Conservation (phyloP, 1,284 basidiomycete species). For the Irpex sp. region DNA sequence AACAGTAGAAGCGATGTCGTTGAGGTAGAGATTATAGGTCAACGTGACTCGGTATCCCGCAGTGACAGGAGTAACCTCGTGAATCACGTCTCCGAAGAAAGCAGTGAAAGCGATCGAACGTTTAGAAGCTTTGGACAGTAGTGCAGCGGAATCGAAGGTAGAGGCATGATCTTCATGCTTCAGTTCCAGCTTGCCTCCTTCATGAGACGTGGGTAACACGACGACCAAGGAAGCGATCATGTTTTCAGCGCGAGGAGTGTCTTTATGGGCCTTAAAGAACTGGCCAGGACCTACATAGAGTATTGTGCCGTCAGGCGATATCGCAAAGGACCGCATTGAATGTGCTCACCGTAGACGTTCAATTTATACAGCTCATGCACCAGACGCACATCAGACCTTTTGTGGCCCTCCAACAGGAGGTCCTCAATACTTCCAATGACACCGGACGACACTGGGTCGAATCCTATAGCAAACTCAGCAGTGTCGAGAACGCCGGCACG, state of each 20-base stretch:
- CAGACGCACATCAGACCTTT: constrained; percentile 7
- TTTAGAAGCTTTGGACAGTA: background rate
- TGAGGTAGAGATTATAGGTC: constrained; percentile 35
- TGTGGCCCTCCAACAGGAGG: constrained; percentile 18
- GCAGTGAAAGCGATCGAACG: constrained; percentile 27
- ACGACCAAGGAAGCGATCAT: constrained; percentile 42
- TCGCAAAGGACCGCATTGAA: background rate
- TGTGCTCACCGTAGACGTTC: constrained; percentile 25
- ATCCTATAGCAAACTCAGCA: constrained; percentile 19
- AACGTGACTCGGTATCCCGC: constrained; percentile 38
- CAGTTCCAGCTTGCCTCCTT: constrained; percentile 33
- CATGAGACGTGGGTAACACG: constrained; percentile 32
- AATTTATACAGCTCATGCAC: constrained; percentile 24
- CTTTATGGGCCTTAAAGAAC: constrained; percentile 41
- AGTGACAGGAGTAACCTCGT: constrained; percentile 36
- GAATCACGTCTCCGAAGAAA: constrained; percentile 39
- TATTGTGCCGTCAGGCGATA: background rate
- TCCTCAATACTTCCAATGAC: constrained; percentile 19
- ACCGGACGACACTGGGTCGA: constrained; percentile 23
- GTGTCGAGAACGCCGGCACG: constrained; percentile 25
- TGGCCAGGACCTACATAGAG: constrained; percentile 22
- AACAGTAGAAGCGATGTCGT: background rate
- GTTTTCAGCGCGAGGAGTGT: constrained; percentile 32
- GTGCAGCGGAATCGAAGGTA: constrained; percentile 21
- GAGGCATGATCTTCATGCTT: constrained; percentile 27